Percentiles rank a stretch among this genome's conserved stretches.
Evolutionary conservation across 2,329 filamentous ascomycete genomes (phyloP).

Genomic region (Alternaria incomplexa): DNA sequence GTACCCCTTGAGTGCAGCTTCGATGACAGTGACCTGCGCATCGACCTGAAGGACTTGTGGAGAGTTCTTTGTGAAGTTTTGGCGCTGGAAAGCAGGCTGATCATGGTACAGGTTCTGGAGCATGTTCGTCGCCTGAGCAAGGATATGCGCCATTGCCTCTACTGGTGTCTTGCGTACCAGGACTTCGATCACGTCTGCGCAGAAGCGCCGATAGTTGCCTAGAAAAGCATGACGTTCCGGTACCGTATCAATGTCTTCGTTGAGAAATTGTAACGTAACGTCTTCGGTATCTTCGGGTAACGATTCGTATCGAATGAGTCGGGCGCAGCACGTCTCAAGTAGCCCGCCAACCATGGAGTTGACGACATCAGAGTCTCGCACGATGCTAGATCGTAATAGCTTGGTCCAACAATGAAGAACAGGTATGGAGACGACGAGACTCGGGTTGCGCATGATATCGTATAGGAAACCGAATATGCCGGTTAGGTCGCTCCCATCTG

Average conservation of each 20-base stretch:
- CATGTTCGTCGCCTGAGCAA: slow-evolving; percentile 76
- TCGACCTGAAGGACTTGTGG: slow-evolving; percentile 80
- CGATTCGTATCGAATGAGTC: slow-evolving; percentile 86
- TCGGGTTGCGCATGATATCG: slow-evolving; percentile 80
- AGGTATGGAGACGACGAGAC: slow-evolving; percentile 91
- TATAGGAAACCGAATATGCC: slow-evolving; percentile 82
- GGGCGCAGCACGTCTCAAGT: slow-evolving; percentile 80
- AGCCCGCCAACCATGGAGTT: slow-evolving; percentile 73
- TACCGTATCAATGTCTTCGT: slow-evolving; percentile 93
- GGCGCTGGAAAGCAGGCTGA: slow-evolving; percentile 66
- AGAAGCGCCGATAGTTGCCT: slow-evolving; percentile 93
- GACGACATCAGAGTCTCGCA: slow-evolving; percentile 69
- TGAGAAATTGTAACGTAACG: slow-evolving; percentile 78
- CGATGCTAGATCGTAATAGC: slow-evolving; percentile 73
- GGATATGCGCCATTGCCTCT: slow-evolving; percentile 86
- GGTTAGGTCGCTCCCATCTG: slow-evolving; percentile 69
- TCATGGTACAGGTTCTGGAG: slow-evolving; percentile 78
- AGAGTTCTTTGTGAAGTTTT: slow-evolving; percentile 67
- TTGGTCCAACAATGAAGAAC: slow-evolving; percentile 89
- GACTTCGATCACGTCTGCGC: slow-evolving; percentile 82
- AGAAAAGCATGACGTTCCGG: slow-evolving; percentile 95
- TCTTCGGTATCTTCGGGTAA: slow-evolving; percentile 83
- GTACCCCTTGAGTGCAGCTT: slow-evolving; percentile 87
- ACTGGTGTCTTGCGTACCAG: slow-evolving; percentile 82
- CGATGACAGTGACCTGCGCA: slow-evolving; percentile 86